Evolutionary conservation across 1,284 basidiomycete genomes (phyloP), one percentile per base, ranked within the genome.

Genomic region (Ceratobasidium sp.): DNA sequence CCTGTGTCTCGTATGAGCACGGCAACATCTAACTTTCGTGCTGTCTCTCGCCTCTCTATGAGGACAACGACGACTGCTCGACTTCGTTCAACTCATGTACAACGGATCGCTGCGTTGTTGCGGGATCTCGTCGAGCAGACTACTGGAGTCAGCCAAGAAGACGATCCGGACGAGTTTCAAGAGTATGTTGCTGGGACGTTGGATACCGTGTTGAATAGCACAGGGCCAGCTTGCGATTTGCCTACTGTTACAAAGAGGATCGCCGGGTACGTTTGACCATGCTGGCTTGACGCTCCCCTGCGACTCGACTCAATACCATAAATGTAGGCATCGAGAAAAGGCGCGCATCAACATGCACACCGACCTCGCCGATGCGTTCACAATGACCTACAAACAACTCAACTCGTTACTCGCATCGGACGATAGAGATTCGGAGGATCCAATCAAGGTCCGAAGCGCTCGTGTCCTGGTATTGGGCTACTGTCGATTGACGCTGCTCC

Each of bases 291-390:
- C 11, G 11, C 11, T 41, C 11, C 36, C 4, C 11, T 41, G n/a
- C n/a, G n/a, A n/a, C 36, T 41, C 11, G 36, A 5, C 4, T 41
- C 11, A 41, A 41, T 5, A 4, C 36, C 11, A 4, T 29, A 24
- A 33, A 22, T 51, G n/a, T 76, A 92, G 90, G 15, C 87, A 86
- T 80, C 82, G 86, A 24, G 84, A 90, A 80, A 93, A 93, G 80
- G 90, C 91, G n/a, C 87, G 87, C 44, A 87, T 94, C 73, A 88
- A 90, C 75, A 87, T 87, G 15, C 84, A 87, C 63, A 89, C 92
- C 79, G 80, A 78, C 5, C 84, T 91, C 5, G 89, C 88, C 9
- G 84, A 87, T 36, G 91, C 91, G 0, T 80, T 94, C 7, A 84
- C 88, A 72, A 82, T 82, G 33, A 85, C 86, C 1, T 89, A 88